phyloP scores from a whole-genome alignment of 352 stramenopile genomes.

The Phytopythium montanum region DNA sequence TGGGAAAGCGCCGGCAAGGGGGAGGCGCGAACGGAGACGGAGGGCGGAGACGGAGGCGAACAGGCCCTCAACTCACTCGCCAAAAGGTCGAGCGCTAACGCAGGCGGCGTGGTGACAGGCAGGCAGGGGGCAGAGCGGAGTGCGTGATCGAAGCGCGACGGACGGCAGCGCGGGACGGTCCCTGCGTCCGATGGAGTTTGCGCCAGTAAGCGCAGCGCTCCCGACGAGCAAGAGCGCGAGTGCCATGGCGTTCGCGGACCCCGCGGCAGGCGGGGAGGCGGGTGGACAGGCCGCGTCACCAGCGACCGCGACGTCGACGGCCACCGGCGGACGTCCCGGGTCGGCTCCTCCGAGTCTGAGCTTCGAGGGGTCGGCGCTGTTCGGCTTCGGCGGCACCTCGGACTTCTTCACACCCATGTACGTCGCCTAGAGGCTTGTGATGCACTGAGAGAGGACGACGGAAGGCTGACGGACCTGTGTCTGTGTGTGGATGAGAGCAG shows the following conservation, averaged over 20 bases:
- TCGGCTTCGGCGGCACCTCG: conserved; percentile 36
- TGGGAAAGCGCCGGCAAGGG: not conserved
- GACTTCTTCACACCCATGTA: conserved; percentile 48
- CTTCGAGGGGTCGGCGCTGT: conserved; percentile 47
- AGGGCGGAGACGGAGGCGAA: not conserved
- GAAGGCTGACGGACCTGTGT: not conserved
- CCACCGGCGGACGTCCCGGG: not conserved
- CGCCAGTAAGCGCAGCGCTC: not conserved
- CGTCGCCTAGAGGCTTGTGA: not conserved
- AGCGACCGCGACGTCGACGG: not conserved
- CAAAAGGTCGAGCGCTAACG: not conserved
- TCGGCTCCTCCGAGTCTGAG: conserved; percentile 15
- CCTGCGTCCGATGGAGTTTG: conserved; percentile 3
- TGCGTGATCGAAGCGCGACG: not conserved
- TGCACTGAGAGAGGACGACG: not conserved
- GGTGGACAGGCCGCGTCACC: no score
- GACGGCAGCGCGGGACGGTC: not conserved
- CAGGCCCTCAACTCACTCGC: not conserved
- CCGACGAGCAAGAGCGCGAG: conserved; percentile 7
- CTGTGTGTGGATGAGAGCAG: not conserved
- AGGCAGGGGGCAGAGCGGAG: no score
- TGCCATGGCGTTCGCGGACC: conserved; percentile 8
- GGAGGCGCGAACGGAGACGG: not conserved
- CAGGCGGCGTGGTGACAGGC: not conserved
- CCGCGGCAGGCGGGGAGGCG: not conserved